Evolutionary conservation across 768 basidiomycete genomes (phyloP).

Genomic region (Cystobasidium tubakii): DNA sequence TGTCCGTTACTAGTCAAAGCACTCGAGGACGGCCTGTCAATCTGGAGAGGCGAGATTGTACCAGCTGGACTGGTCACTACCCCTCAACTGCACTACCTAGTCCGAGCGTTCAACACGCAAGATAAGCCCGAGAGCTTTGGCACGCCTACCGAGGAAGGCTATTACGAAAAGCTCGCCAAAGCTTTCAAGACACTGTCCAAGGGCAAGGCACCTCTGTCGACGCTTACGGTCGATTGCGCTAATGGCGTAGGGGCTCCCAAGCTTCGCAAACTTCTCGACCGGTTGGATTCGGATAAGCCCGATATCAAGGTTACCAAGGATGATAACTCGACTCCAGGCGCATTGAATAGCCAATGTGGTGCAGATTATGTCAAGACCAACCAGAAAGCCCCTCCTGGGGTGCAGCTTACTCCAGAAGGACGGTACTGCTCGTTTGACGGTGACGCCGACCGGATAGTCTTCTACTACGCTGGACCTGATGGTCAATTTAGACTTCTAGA

Average conservation of each 20-base stretch:
- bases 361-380: conserved; percentile 95
- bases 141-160: conserved; percentile 66
- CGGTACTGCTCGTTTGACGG: conserved; percentile 92
- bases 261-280: conserved; percentile 59
- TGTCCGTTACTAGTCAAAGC: conserved; percentile 69
- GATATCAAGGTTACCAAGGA: conserved; percentile 67
- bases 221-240: conserved; percentile 86
- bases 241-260: conserved; percentile 87
- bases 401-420: conserved; percentile 53
- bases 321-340: conserved; percentile 60
- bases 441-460: conserved; percentile 94
- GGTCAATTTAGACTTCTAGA: conserved; percentile 84
- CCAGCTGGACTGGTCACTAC: conserved; percentile 80
- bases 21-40: conserved; percentile 67
- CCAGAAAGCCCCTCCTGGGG: conserved; percentile 75
- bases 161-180: conserved; percentile 69
- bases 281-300: conserved; percentile 56
- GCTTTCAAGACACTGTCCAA: conserved; percentile 76
- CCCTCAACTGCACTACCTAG: conserved; percentile 90
- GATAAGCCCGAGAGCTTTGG: conserved; percentile 73
- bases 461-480: conserved; percentile 70
- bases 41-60: conserved; percentile 55
- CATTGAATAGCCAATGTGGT: conserved; percentile 79
- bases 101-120: conserved; percentile 79
- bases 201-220: conserved; percentile 5